Evolutionary conservation across 768 basidiomycete genomes (phyloP).

Genomic region (Melanogaster broomeanus): DNA sequence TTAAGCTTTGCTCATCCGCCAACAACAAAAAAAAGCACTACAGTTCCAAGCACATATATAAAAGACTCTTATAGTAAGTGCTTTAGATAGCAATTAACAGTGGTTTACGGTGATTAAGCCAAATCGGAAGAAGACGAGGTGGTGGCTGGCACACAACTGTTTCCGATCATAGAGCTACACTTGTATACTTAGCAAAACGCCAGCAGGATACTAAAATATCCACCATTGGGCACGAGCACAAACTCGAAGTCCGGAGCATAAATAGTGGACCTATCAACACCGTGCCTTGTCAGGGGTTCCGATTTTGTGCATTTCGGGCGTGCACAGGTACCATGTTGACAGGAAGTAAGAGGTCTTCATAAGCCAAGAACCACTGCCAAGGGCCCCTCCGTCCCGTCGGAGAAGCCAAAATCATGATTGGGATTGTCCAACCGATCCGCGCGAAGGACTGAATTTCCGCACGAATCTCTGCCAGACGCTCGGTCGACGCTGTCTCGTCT

Average conservation of each 20-base stretch:
- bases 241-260: background rate
- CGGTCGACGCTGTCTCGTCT: constrained; percentile 17
- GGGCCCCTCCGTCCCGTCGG: background rate
- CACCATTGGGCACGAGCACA: background rate
- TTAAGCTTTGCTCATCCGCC: too few species aligned
- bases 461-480: constrained; percentile 28
- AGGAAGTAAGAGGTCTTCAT: background rate
- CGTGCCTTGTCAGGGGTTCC: background rate
- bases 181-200: too few species aligned
- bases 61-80: too few species aligned
- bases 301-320: background rate
- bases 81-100: too few species aligned
- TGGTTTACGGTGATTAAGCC: too few species aligned
- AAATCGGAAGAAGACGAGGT: too few species aligned
- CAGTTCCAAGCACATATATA: too few species aligned
- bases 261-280: background rate
- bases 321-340: background rate
- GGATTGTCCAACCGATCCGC: constrained; percentile 19
- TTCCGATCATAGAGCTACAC: too few species aligned
- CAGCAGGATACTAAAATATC: background rate
- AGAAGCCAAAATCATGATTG: background rate
- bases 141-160: too few species aligned
- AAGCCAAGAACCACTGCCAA: background rate
- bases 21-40: too few species aligned
- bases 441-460: constrained; percentile 23